These are phyloP conservation scores for Tephrocybe sp. DNA, from an alignment of 768 basidiomycete species.

Conservation along the genomic window DNA sequence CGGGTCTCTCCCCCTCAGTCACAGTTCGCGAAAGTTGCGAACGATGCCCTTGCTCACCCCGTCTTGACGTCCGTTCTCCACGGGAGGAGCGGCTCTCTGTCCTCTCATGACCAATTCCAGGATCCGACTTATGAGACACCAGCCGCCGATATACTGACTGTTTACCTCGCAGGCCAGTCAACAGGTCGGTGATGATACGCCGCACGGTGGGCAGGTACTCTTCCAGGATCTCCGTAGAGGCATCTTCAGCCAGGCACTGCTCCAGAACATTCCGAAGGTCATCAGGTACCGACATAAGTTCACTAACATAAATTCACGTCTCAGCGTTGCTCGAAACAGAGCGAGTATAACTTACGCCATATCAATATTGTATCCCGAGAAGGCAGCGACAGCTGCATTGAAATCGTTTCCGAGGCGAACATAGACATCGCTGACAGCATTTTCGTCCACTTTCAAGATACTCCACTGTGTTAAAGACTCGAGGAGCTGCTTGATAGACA, in stretches of 20 bases:
- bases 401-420: conserved; percentile 97
- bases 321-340: conserved; percentile 2
- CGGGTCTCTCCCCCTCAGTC: conserved; percentile 39
- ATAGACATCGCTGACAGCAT: conserved; percentile 93
- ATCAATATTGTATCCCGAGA: conserved; percentile 79
- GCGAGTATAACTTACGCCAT: conserved; percentile 71
- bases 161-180: conserved; percentile 91
- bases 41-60: conserved; percentile 43
- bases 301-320: conserved; percentile 45
- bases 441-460: conserved; percentile 65
- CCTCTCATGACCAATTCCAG: conserved; percentile 44
- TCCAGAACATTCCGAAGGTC: conserved; percentile 90
- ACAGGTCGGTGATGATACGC: conserved; percentile 87
- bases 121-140: conserved; percentile 50
- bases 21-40: conserved; percentile 45
- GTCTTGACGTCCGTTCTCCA: conserved; percentile 41
- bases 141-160: conserved; percentile 85
- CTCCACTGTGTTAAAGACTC: conserved; percentile 90
- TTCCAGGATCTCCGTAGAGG: conserved; percentile 81
- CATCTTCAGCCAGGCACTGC: conserved; percentile 88
- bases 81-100: conserved; percentile 61
- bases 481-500: conserved; percentile 93
- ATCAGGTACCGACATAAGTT: conserved; percentile 84
- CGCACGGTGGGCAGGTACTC: conserved; percentile 90
- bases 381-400: conserved; percentile 90